Base-by-base conservation (phyloP, 805 yeast species). In the Ogataea salicorniae region DNA sequence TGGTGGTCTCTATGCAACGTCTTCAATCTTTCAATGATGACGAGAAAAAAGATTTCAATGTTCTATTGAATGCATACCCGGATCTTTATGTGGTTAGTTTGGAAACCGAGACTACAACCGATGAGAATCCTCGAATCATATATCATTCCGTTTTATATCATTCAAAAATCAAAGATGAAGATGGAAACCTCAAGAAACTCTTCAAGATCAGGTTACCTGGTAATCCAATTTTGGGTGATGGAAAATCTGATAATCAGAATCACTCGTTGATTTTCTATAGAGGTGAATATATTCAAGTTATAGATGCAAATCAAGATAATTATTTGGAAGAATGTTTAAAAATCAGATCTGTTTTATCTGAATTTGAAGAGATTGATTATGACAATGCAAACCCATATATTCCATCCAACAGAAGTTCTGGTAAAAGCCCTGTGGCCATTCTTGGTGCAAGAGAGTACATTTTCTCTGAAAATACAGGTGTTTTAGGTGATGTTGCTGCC, bases 241-340 rank as follows among this genome's bases (percentile, higher is more conserved):
- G 98, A 34, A 92, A 92, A 64, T 84, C 97, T 15, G 98, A 92
- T 64, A 92, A 92, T 64, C 98, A 92, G 68, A 92, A 92, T 61
- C 87, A 87, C 63, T 81, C 95, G 2, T 63, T 92, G 37, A 82
- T 91, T 14, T 92, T 87, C 67, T 84, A 86, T 64, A 79, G 98
- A 47, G 98, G 98, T 20, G 98, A 92, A 61, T 91, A 90, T 62
- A 84, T 92, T 54, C 97, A 92, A 70, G 90, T 91, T 3, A 82
- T 92, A 49, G 98, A 92, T 73, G 96, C 98, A 1, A 92, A 92
- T 58, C 98, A 92, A 69, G 98, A 92, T 64, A 92, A 92, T 63
- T 92, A 92, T 61, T 67, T 92, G 31, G 98, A 92, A 64, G 98
- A 92, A 66, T 92, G 98, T 63, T 67, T 92, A 52, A 92, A 92